Evolutionary conservation across 345 rosid species (phyloP), one percentile per base, ranked within the genome.

Genomic region (Angophora floribunda): DNA sequence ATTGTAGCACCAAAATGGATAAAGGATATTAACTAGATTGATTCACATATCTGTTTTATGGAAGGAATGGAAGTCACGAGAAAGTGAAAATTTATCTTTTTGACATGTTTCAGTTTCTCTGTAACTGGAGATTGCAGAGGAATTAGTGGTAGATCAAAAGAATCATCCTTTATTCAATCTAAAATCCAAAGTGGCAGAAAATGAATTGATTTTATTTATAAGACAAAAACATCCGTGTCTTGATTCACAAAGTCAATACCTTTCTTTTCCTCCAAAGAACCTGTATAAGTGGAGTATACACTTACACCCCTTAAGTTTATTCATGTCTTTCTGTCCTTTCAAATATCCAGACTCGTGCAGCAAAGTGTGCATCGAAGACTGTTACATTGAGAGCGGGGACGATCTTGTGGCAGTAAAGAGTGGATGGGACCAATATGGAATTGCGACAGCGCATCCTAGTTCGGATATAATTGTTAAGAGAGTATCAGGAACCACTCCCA

Each of bases 391-490:
- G 91, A 98, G 99, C 14, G 99, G 99, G 7, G 99, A 98, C 90
- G 99, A 97, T 92, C 99, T 98, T 89, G 96, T 98, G 44, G 99
- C 99, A 2, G 94, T 98, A 70, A 98, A 98, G 88, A 98, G 99
- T 87, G 99, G 99, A 2, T 98, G 99, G 99, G 99, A 98, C 90
- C 99, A 98, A 19, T 97, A 95, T 85, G 99, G 99, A 50, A 94
- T 98, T 78, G 87, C 90, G 26, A 91, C 95, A 95, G 98, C 96
- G 19, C 97, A 91, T n/a, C 99, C 99, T 13, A 98, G 99, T 91
- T 95, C 96, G 26, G 95, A 97, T 91, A 95, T 98, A 80, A 80
- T 91, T 51, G 90, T 98, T 85, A 89, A 95, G 91, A 93, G 98
- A 91, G 89, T 98, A 87, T 95, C 99, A 0, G 99, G 99, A 86